Base-by-base conservation (phyloP, 2,329 filamentous ascomycete genomes). In the Paracoccidioides lutzii region DNA sequence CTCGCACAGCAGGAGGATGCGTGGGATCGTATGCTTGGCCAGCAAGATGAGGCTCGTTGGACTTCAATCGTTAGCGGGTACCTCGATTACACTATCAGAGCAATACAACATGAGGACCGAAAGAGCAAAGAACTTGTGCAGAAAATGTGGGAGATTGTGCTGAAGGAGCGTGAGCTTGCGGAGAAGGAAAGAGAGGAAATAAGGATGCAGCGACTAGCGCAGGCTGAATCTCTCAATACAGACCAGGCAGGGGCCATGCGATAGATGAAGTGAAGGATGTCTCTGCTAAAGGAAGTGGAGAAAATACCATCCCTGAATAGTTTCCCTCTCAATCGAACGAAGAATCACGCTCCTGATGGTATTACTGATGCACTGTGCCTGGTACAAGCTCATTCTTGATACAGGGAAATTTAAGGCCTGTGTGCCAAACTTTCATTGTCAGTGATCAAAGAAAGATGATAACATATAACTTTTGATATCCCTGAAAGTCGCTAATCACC, bases 1-100 rank as follows among this genome's bases (percentile, higher is more conserved):
- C 65, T 71, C 41, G 70, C 68, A n/a, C 57, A 66, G 40, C 69
- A 69, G 48, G 73, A 75, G 59, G 73, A 75, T 52, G 30, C 57
- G 0, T 75, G 73, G 73, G 73, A 75, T 59, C 32, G 37, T 8
- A 58, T 74, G 44, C 66, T 69, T 10, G 56, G 53, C 22, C 55
- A 61, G 3, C 7, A 54, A 30, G 64, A 67, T 22, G 35, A 35
- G 9, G 54, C 53, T 22, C 58, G 60, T 22, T 71, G 69, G 69
- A 42, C 59, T 33, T 48, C 57, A n/a, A 60, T 55, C 33, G 45
- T 67, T 40, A 44, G 59, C 50, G 52, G 42, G 9, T 57, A 61
- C 45, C 41, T 67, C 9, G 37, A 58, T 8, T 61, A 66, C 10
- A 59, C 66, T 8, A 60, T 60, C 14, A 15, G 56, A 10, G 60